Evolutionary conservation across 1,139 yeast species (phyloP).

Genomic region (Candida sp.): DNA sequence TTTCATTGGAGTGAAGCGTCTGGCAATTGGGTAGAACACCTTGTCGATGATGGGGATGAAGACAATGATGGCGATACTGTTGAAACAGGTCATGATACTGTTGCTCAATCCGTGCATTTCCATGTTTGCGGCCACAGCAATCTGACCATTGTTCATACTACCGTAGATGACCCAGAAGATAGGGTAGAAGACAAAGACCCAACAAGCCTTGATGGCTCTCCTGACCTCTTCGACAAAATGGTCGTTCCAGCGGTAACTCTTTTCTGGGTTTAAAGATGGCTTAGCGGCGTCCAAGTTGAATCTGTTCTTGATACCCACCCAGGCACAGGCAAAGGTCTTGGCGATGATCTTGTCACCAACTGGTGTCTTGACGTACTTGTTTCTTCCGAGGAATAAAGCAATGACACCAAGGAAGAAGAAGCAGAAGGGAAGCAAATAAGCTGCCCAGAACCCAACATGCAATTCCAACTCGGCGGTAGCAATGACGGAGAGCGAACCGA

Average conservation of each 20-base stretch:
- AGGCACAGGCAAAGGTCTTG: slow-evolving; percentile 52
- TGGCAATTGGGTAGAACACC: slow-evolving; percentile 55
- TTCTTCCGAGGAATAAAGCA: slow-evolving; percentile 58
- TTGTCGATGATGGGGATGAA: slow-evolving; percentile 64
- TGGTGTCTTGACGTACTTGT: slow-evolving; percentile 59
- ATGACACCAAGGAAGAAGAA: slow-evolving; percentile 64
- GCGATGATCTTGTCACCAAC: slow-evolving; percentile 67
- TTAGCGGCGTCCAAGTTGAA: slow-evolving; percentile 57
- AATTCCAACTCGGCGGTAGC: slow-evolving; percentile 45
- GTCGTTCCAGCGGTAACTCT: slow-evolving; percentile 57
- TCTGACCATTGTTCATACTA: slow-evolving; percentile 65
- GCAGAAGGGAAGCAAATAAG: slow-evolving; percentile 59
- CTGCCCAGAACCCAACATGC: slow-evolving; percentile 45
- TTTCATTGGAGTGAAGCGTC: slow-evolving; percentile 59
- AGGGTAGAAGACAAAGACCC: slow-evolving; percentile 64
- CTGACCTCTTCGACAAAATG: slow-evolving; percentile 64
- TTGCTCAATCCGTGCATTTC: slow-evolving; percentile 66
- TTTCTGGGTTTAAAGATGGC: slow-evolving; percentile 52
- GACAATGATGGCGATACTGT: slow-evolving; percentile 61
- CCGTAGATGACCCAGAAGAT: slow-evolving; percentile 70
- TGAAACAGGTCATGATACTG: slow-evolving; percentile 64
- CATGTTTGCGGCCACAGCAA: slow-evolving; percentile 68
- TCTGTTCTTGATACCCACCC: slow-evolving; percentile 49
- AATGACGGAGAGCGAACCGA: slow-evolving; percentile 42
- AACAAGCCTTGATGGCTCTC: slow-evolving; percentile 64